Evolutionary conservation across 2,329 filamentous ascomycete species (phyloP), one percentile per base, ranked within the genome.

Genomic region (Neofusicoccum kwambonambiense): DNA sequence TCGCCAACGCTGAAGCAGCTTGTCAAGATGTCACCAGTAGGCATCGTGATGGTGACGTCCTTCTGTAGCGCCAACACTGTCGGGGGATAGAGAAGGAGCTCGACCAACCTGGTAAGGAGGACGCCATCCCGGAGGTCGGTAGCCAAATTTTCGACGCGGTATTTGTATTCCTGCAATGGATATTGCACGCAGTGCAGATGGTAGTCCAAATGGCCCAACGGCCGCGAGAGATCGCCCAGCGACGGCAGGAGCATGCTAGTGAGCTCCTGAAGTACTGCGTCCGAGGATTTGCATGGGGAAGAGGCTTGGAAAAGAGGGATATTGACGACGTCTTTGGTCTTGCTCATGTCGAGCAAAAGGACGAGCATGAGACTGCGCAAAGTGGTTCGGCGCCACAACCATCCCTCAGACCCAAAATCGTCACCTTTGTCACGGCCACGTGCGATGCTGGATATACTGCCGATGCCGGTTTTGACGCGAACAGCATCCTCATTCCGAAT

Each of bases 81-180:
- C 17, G 77, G 72, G 4, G 76, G 74, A 67, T 83, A 84, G 3
- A 87, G 75, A 2, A 89, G 73, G 1, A 88, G 67, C 68, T 89
- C 87, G 0, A 87, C 84, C 9, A 89, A 77, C 58, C 84, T 81
- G 4, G 84, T 84, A n/a, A 89, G 73, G 50, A 84, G 76, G 8
- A 89, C 80, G 1, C 87, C 87, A 70, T 89, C 84, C 39, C 87
- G 82, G 22, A 89, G 77, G 69, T 89, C 87, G 8, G 86, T 81
- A 0, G 86, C 87, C 27, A 90, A 78, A 68, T 89, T 89, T 8
- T 79, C 76, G 63, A 89, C 82, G 44, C 76, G 75, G 70, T 87
- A 89, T 0, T 79, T 76, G 67, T 85, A 86, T 73, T 89, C 87
- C 67, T 87, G 80, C 5, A 89, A 77, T 2, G 82, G 81, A 66